Evolutionary conservation across 306 rosid species (phyloP).

Genomic region (Pyrus betulifolia): DNA sequence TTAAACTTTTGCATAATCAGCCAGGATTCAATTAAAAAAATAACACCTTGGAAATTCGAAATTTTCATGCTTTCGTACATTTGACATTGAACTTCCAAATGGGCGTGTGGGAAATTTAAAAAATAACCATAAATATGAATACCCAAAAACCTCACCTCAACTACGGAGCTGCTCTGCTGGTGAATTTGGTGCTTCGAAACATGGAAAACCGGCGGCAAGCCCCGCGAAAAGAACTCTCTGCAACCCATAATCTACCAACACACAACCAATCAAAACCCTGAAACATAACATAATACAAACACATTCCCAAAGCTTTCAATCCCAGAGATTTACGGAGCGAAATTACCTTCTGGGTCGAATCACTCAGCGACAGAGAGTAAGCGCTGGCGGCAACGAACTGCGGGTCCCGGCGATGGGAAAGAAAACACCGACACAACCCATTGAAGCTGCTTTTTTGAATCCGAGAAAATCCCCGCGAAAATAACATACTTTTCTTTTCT

Average conservation of each 20-base stretch:
- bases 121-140: background rate
- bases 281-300: background rate
- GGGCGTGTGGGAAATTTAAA: background rate
- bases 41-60: background rate
- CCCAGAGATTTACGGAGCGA: background rate
- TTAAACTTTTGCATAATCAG: background rate
- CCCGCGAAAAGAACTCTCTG: constrained; percentile 28
- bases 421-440: constrained; percentile 35
- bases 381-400: constrained; percentile 8
- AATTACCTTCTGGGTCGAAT: constrained; percentile 40
- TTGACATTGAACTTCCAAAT: background rate
- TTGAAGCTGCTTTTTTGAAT: constrained; percentile 36
- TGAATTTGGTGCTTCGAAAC: constrained; percentile 55
- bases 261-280: constrained; percentile 1
- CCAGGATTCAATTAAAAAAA: background rate
- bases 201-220: constrained; percentile 38
- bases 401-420: constrained; percentile 24
- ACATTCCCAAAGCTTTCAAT: background rate
- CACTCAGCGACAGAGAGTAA: constrained; percentile 11
- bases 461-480: constrained; percentile 46
- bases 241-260: constrained; percentile 47
- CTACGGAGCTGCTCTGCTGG: constrained; percentile 66
- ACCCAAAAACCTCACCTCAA: constrained; percentile 46
- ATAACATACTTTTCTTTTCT: constrained; percentile 25
- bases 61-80: background rate